phyloP scores from a whole-genome alignment of 2,329 filamentous ascomycete genomes.

The Ceratocystis harringtonii region DNA sequence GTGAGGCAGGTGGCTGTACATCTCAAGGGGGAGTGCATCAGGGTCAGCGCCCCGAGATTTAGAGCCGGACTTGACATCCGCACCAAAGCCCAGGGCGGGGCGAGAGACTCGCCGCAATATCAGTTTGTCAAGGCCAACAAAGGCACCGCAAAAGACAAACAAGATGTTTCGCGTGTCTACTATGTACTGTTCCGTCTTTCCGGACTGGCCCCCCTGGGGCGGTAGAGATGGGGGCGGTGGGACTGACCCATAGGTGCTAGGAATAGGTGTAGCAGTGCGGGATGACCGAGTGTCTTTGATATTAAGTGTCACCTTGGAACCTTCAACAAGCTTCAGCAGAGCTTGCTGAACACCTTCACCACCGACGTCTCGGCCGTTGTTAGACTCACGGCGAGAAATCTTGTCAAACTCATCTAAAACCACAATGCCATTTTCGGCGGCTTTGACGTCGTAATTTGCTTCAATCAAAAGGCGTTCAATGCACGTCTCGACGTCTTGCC shows the following conservation, averaged over 20 bases:
- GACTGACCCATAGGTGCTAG: slow-evolving; percentile 35
- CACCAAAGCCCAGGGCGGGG: slow-evolving; percentile 79
- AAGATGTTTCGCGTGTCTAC: slow-evolving; percentile 92
- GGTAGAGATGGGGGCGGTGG: slow-evolving; percentile 29
- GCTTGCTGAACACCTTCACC: slow-evolving; percentile 96
- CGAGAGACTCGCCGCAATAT: slow-evolving; percentile 77
- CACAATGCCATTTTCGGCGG: slow-evolving; percentile 82
- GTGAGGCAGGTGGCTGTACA: slow-evolving; percentile 43
- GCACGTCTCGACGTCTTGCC: slow-evolving; percentile 92
- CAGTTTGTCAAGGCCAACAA: slow-evolving; percentile 79
- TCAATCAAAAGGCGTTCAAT: slow-evolving; percentile 82
- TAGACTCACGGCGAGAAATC: slow-evolving; percentile 74
- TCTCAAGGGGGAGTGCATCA: slow-evolving; percentile 49
- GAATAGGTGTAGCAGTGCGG: slow-evolving; percentile 36
- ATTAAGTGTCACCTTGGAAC: slow-evolving; percentile 81
- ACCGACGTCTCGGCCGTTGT: slow-evolving; percentile 82
- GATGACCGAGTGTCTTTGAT: slow-evolving; percentile 61
- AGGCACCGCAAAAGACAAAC: slow-evolving; percentile 92
- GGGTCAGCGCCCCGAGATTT: slow-evolving; percentile 29
- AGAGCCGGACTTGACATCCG: slow-evolving; percentile 48
- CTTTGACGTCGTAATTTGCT: slow-evolving; percentile 72
- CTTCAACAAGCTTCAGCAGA: slow-evolving; percentile 87
- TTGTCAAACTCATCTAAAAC: slow-evolving; percentile 97
- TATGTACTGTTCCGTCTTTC: slow-evolving; percentile 49
- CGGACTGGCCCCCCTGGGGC: slow-evolving; percentile 30